Conservation (phyloP, 2,329 filamentous ascomycete species). For the Zymoseptoria crescenta region DNA sequence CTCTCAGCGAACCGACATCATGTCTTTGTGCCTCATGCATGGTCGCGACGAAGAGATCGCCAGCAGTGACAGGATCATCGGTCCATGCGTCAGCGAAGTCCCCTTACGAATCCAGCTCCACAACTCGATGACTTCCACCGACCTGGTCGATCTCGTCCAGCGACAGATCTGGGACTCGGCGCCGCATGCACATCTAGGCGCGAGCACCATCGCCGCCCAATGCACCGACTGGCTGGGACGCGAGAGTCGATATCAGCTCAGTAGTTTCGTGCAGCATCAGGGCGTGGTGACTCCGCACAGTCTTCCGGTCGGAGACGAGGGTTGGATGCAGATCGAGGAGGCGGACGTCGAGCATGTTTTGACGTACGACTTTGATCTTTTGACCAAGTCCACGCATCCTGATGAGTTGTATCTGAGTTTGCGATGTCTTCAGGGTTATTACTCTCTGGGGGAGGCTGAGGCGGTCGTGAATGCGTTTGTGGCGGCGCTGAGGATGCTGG, state of each 20-base stretch:
- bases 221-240: neutral
- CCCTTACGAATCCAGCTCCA: neutral
- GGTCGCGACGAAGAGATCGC: neutral
- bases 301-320: neutral
- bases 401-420: neutral
- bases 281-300: neutral
- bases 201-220: neutral
- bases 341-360: neutral
- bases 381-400: neutral
- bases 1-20: neutral
- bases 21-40: neutral
- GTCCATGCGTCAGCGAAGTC: neutral
- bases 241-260: neutral
- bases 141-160: neutral
- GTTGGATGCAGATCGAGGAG: neutral
- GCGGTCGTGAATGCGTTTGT: neutral
- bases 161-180: neutral
- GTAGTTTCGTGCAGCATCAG: conserved; percentile 1
- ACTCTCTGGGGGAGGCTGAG: neutral
- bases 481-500: neutral
- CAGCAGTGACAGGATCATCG: neutral
- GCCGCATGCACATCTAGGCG: neutral
- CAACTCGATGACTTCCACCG: neutral
- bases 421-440: neutral
- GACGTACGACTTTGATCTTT: conserved; percentile 1